Base-by-base conservation (phyloP, 495 filamentous ascomycete genomes). In the Daldinia grandis region DNA sequence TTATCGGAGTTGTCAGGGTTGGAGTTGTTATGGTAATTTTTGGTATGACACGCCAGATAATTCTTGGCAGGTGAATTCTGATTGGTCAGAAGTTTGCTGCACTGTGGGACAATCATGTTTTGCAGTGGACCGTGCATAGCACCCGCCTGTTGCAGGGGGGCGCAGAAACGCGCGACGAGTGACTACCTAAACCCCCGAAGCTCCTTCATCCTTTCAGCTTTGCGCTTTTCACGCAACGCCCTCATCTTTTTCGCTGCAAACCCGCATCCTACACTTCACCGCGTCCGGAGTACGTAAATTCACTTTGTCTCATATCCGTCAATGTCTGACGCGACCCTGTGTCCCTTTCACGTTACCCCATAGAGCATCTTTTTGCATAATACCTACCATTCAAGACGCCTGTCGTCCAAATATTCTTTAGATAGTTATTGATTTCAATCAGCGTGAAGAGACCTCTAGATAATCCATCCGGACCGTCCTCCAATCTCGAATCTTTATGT, bases 11-110 rank as follows among this genome's bases (percentile, higher is more conserved):
- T 40, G 42, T 66, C 64, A 31, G 67, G 54, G 68, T 75, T 66
- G 71, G 64, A 71, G 67, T 71, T 75, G 75, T 77, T 73, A 62
- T 71, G 72, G 40, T 63, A 68, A 66, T 68, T 71, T 71, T 64
- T 73, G 68, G 75, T 70, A 69, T 68, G 70, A 73, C 70, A 73
- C 65, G 62, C 62, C 51, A 65, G 35, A 62, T 27, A 31, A 65
- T 30, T 68, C 70, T 62, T 62, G 65, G 65, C 70, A 38, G 8
- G n/a, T 50, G 31, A 10, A 31, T 6, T 59, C 19, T 75, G 65
- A 77, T 77, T 76, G 73, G 73, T 40, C 64, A 42, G 5, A 10
- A 37, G 1, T 12, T 21, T 6, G 6, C 10, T 53, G 19, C 24
- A 24, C 15, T 38, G 56, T 68, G 70, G 65, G 17, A 21, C 25